Base-by-base conservation (phyloP, 345 rosid genomes). In the Anacardium occidentale region DNA sequence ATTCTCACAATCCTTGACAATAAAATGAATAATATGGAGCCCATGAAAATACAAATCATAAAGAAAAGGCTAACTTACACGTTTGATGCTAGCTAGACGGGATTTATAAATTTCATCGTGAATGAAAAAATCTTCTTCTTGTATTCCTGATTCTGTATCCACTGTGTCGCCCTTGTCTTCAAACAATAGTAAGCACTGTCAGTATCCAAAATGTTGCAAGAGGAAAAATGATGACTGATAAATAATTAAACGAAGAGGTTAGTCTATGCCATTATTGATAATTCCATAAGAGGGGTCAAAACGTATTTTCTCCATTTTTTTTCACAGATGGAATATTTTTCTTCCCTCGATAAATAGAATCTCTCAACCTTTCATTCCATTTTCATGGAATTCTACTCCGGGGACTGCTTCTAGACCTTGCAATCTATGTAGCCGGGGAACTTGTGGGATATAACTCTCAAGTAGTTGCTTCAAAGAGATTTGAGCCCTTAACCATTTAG, bases 61-160 rank as follows among this genome's bases (percentile, higher is more conserved):
- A 66, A 58, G 56, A 53, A n/a, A 57, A 21, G 64, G 54, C 25
- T 62, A 83, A 76, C 94, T 82, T 83, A 96, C 99, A 72, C 99
- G 94, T 80, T 96, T 96, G 60, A 96, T 91, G 87, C 96, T 88
- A 64, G 91, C 85, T 45, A 93, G 80, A 74, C 99, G 99, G 72
- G 96, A 90, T 87, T 96, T 96, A 76, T 86, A 88, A 70, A 96
- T 91, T 89, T 96, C 99, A 63, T 96, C 99, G 69, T 91, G 99
- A 65, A 96, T 79, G 15, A 87, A 69, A 71, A 83, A 32, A 85
- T 96, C 99, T 70, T 96, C 99, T 81, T 96, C 99, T 70, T 85
- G 92, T 54, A 71, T 69, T 71, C 94, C 96, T 62, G 83, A 66
- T 79, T 93, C 98, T 57, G 80, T 71, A 82, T 96, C 99, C 17